These are phyloP conservation scores for Fusarium clavum DNA, from an alignment of 2,329 filamentous ascomycete species.

Conservation along the genomic window DNA sequence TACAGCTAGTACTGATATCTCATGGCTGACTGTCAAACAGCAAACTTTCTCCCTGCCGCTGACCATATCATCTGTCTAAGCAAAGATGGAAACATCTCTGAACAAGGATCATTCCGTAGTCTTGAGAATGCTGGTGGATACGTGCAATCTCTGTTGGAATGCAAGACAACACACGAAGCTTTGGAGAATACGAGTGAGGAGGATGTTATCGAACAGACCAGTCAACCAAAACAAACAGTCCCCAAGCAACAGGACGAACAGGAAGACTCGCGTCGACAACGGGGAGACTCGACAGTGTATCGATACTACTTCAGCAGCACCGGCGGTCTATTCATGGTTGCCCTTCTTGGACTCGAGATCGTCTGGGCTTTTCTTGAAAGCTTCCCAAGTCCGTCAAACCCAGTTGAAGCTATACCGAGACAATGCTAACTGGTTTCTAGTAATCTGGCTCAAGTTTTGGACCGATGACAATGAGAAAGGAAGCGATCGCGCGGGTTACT, in stretches of 20 bases:
- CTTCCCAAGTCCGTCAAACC: constrained; percentile 45
- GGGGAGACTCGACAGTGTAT: constrained; percentile 47
- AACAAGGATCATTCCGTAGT: constrained; percentile 50
- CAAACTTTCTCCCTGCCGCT: constrained; percentile 45
- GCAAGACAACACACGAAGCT: background rate
- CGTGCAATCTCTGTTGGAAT: constrained; percentile 7
- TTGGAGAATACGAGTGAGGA: background rate
- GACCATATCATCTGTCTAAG: constrained; percentile 42
- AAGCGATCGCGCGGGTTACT: constrained; percentile 21
- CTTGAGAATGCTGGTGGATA: constrained; percentile 27
- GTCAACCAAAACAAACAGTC: constrained; percentile 12
- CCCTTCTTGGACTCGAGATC: constrained; percentile 41
- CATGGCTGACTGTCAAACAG: constrained; percentile 37
- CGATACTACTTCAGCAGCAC: constrained; percentile 48
- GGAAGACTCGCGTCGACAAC: constrained; percentile 44
- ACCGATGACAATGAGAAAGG: constrained; percentile 36
- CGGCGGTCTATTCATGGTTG: constrained; percentile 36
- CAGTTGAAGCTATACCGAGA: fast-evolving
- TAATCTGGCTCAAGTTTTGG: constrained; percentile 51
- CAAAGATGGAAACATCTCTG: constrained; percentile 31
- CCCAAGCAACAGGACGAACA: background rate
- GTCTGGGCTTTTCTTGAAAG: constrained; percentile 46
- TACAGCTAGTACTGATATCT: background rate
- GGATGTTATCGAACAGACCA: background rate
- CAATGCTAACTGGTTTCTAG: constrained; percentile 16